Conservation (phyloP, 176 grass and related monocot species). For the Eremochloa ophiuroides region DNA sequence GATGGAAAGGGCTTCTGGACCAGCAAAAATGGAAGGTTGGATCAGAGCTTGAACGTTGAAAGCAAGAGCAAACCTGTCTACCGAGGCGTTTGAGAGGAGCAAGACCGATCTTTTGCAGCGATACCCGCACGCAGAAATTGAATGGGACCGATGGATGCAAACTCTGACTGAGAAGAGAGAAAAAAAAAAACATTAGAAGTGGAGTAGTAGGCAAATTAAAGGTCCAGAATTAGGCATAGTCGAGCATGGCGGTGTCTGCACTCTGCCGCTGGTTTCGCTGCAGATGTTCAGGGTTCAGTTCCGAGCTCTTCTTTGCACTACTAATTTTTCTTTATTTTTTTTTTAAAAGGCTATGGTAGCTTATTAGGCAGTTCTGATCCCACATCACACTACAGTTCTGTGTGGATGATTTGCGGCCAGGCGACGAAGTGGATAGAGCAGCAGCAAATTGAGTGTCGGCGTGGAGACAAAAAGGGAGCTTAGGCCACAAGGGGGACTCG, state of each 20-base stretch:
- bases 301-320: background rate
- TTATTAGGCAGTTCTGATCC: slow-evolving; percentile 21
- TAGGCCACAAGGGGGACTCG: background rate
- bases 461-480: background rate
- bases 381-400: background rate
- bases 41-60: too few relatives aligned
- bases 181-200: background rate
- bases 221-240: background rate
- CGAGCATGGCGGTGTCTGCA: background rate
- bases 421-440: background rate
- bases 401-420: background rate
- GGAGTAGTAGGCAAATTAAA: background rate
- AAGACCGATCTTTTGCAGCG: background rate
- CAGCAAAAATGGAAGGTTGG: too few relatives aligned
- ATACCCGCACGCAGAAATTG: background rate
- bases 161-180: too few relatives aligned
- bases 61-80: background rate
- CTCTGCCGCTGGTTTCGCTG: slow-evolving; percentile 5
- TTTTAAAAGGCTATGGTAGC: too few relatives aligned
- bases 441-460: slow-evolving; percentile 3
- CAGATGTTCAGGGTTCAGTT: background rate
- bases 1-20: background rate
- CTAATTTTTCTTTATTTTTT: background rate
- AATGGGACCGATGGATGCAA: background rate
- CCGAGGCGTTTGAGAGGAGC: background rate